Base-by-base conservation (phyloP, 2,329 filamentous ascomycete species). In the Colletotrichum sp. region DNA sequence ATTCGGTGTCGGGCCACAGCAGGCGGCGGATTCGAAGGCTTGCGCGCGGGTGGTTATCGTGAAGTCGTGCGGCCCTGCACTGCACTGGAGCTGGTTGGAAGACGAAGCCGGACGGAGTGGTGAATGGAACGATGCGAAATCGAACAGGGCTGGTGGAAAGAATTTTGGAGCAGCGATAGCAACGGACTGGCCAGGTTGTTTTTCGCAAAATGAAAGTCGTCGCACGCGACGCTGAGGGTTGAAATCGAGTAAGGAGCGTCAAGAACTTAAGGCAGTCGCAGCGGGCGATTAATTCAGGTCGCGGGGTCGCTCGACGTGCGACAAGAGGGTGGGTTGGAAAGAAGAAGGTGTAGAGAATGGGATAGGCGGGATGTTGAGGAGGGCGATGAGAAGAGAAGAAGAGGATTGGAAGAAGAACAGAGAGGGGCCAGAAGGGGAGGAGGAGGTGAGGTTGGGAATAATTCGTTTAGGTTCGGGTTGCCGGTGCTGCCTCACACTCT, bases 191-290 rank as follows among this genome's bases (percentile, higher is more conserved):
- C 67, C 75, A 67, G 66, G 36, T 67, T 66, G 74, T 21, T 67
- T 52, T 72, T 71, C 74, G 74, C 74, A 75, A 76, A 75, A 76
- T 65, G 74, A 75, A 76, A 75, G 74, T 76, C 71, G 74, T 76
- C 74, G 74, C 74, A 76, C 71, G 74, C 74, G 74, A 76, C 74
- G 74, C 66, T 68, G 58, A 55, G 30, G 65, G 28, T 76, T 63
- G 74, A 74, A 75, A 67, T 66, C 26, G 72, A 63, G 26, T 48
- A 76, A 76, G 71, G 74, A 76, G 71, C 74, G 74, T 76, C 58
- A 60, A 75, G 67, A 75, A 76, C 65, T 65, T 63, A 76, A 63
- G 57, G 52, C 67, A 63, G 57, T 32, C 72, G 70, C 72, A 55
- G 48, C 60, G 61, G 48, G 34, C 66, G 66, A 75, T 63, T 52